Evolutionary conservation across 176 grass and related monocot species (phyloP).

Genomic region (Phyllostachys edulis): DNA sequence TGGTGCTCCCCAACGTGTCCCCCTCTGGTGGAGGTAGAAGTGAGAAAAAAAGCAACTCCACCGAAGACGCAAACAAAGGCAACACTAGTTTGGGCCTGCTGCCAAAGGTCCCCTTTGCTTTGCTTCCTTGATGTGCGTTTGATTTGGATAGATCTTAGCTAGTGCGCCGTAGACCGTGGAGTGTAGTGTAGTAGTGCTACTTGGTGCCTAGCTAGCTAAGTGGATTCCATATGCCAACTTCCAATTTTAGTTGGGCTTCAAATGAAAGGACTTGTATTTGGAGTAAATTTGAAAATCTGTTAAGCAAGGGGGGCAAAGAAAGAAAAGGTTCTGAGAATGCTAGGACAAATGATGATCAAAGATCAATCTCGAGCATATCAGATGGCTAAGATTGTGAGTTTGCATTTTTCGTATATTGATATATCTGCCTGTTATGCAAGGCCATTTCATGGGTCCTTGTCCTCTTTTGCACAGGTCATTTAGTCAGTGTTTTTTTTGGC

Average conservation of each 20-base stretch:
- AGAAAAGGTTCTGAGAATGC: neutral
- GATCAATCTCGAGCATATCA: neutral
- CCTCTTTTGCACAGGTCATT: neutral
- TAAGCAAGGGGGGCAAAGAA: neutral
- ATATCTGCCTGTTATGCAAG: neutral
- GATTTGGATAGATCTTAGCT: neutral
- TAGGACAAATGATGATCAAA: neutral
- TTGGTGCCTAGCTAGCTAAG: slow-evolving; percentile 12
- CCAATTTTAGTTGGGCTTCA: neutral
- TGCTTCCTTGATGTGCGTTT: slow-evolving; percentile 2
- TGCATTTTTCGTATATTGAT: neutral
- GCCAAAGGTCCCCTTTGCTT: slow-evolving; percentile 8
- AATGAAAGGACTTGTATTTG: neutral
- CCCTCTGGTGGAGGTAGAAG: slow-evolving; percentile 2
- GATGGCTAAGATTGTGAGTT: neutral
- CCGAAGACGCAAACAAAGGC: slow-evolving; percentile 29
- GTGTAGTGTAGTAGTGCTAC: neutral
- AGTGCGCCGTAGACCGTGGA: slow-evolving; percentile 1
- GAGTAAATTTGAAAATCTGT: neutral
- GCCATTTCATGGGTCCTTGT: neutral
- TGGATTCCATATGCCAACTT: slow-evolving; percentile 9
- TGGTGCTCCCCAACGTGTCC: slow-evolving; percentile 41
- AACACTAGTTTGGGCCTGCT: slow-evolving; percentile 23
- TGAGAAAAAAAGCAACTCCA: slow-evolving; percentile 25
- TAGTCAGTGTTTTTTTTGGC: neutral